Base-by-base conservation (phyloP, 75 land plant species). In the Ceratopteris richardii region DNA sequence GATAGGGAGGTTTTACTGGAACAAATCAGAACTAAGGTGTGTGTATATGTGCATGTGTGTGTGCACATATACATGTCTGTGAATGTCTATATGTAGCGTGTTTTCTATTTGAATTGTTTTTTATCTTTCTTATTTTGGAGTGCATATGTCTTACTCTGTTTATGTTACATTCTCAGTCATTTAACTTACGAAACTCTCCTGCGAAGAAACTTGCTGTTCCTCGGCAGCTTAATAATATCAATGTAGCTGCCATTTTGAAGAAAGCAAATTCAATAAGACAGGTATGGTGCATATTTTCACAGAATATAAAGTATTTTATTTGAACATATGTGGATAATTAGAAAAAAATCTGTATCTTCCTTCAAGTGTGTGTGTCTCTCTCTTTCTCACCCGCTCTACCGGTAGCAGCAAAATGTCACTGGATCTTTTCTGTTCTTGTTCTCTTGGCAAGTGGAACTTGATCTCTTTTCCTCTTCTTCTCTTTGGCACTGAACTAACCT, bases 221-320 rank as follows among this genome's bases (percentile, higher is more conserved):
- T 7, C 61, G 73, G 18, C 70, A 64, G 52, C 25, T 46, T 13
- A 47, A 85, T 14, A 80, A 85, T 55, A 69, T 72, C 62, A 82
- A 79, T 62, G 86, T 88, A 33, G 79, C 86, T 63, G 97, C 95
- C 13, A 92, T 92, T 56, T 46, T 92, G 71, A 82, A 88, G 70
- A 92, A 92, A 58, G 97, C 97, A 54, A 88, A 74, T 67, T 90
- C 95, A 29, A 92, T 92, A 52, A 80, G 97, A 66, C 97, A 92
- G 95, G 97, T 83, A 41, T 41, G 23, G 37, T 30, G 37, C n/a
- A n/a, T n/a, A n/a, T n/a, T n/a, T n/a, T n/a, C n/a, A n/a, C n/a
- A n/a, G n/a, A n/a, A n/a, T n/a, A n/a, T n/a, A n/a, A n/a, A n/a
- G n/a, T n/a, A n/a, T n/a, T n/a, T n/a, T n/a, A n/a, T n/a, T n/a